These are phyloP conservation scores for Lactuca saligna DNA, from an alignment of 129 eudicot genomes.

Conservation along the genomic window DNA sequence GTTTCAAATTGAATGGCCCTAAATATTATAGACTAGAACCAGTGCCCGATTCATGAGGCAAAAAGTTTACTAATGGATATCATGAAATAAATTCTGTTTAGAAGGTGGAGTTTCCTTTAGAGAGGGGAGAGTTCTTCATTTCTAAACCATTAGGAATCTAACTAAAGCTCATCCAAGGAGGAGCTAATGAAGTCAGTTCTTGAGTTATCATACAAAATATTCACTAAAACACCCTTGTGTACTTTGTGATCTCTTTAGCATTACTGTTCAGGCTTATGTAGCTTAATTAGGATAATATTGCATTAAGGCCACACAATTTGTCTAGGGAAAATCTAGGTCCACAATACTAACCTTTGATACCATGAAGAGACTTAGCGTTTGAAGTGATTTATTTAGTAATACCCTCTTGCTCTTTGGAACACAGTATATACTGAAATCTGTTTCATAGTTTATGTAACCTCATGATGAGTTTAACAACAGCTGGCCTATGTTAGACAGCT, in stretches of 20 bases:
- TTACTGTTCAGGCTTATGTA: conserved; percentile 10
- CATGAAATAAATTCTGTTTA: conserved; percentile 11
- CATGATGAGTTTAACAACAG: neutral
- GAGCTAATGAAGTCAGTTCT: conserved; percentile 4
- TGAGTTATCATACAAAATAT: conserved; percentile 1
- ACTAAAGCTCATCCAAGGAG: neutral
- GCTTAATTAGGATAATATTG: conserved; percentile 10
- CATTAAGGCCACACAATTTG: neutral
- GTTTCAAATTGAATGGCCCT: neutral
- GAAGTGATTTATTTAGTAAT: neutral
- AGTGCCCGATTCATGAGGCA: conserved; percentile 18
- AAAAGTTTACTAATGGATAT: neutral
- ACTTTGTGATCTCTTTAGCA: conserved; percentile 7
- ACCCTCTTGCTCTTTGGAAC: neutral
- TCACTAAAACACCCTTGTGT: neutral
- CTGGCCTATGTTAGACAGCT: neutral
- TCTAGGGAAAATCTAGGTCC: neutral
- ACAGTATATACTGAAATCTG: conserved; percentile 11
- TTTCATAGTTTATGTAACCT: conserved; percentile 22
- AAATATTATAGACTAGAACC: neutral
- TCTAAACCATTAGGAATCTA: conserved; percentile 5
- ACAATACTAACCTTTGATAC: conserved; percentile 10
- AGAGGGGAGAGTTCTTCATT: neutral
- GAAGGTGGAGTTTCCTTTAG: conserved; percentile 5
- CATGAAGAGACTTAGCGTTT: conserved; percentile 5